A percentile compares a stretch with the other conserved stretches of the same genome.
Conservation (phyloP, 139 green algal genomes). For the Micractinium sp. region DNA sequence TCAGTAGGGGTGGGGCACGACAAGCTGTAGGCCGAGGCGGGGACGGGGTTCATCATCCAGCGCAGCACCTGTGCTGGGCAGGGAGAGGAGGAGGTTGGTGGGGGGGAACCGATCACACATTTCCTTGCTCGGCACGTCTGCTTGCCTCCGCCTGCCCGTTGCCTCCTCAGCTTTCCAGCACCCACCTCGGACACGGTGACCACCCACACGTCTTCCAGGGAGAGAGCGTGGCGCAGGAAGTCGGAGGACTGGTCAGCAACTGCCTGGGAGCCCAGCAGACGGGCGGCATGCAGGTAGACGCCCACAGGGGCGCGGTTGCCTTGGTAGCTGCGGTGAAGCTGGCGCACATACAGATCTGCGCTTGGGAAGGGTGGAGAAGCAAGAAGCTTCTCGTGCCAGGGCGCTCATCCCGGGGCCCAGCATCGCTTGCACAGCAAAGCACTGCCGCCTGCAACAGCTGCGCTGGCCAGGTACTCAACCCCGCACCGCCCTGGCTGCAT, state of each 20-base stretch:
- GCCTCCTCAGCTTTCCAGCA: background rate
- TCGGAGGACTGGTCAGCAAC: background rate
- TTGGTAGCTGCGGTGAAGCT: conserved; percentile 9
- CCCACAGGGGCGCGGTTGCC: conserved; percentile 10
- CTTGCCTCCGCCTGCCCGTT: background rate
- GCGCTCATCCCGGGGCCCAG: no score
- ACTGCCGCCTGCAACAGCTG: no score
- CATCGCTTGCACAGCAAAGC: background rate
- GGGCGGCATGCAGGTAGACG: conserved; percentile 10
- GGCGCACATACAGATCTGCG: conserved; percentile 21
- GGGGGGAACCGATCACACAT: background rate
- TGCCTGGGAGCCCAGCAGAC: background rate
- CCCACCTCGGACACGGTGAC: conserved; percentile 10
- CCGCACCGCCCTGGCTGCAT: no score
- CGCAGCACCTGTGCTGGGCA: background rate
- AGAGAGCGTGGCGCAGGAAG: conserved; percentile 9
- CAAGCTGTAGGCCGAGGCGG: background rate
- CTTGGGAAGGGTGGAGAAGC: no score
- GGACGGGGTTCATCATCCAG: conserved; percentile 27
- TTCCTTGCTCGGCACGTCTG: background rate
- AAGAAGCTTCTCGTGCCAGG: background rate
- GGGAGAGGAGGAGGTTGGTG: background rate
- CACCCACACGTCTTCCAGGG: conserved; percentile 13
- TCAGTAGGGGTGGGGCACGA: conserved; percentile 16
- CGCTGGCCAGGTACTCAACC: no score